A percentile compares a stretch with the other conserved stretches of the same genome.
These are phyloP conservation scores for Sphaerostilbella broomeana DNA, from an alignment of 2,329 filamentous ascomycete species.

Conservation along the genomic window DNA sequence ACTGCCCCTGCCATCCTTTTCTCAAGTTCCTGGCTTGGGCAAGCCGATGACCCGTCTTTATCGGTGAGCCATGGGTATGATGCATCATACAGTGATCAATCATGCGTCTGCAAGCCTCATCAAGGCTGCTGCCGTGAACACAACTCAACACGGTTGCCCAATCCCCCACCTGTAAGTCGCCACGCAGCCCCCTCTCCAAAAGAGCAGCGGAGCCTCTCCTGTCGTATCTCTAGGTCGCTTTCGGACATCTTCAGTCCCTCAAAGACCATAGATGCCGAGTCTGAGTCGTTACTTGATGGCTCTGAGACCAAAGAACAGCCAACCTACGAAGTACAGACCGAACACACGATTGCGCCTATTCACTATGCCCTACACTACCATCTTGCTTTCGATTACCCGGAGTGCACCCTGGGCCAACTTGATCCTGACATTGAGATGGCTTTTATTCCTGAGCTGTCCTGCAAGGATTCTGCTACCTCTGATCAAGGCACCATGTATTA, in stretches of 20 bases:
- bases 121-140: slow-evolving; percentile 10
- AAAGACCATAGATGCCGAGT: neutral
- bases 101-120: slow-evolving; percentile 4
- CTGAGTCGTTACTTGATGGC: neutral
- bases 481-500: neutral
- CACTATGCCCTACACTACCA: slow-evolving; percentile 2
- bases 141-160: neutral
- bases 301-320: neutral
- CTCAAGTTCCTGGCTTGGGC: too few relatives aligned
- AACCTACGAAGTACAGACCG: neutral
- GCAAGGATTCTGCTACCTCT: neutral
- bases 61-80: too few relatives aligned
- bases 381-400: neutral
- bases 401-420: neutral
- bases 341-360: slow-evolving; percentile 2
- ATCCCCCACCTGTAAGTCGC: too few relatives aligned
- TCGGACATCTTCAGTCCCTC: too few relatives aligned
- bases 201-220: neutral
- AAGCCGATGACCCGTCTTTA: too few relatives aligned
- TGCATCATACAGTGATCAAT: neutral
- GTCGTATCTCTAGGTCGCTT: too few relatives aligned
- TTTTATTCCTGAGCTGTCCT: slow-evolving; percentile 1
- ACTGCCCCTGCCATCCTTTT: too few relatives aligned
- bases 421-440: neutral
- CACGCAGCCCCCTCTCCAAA: neutral